Evolutionary conservation across 2,329 filamentous ascomycete species (phyloP), one percentile per base, ranked within the genome.

Genomic region (Berkeleyomyces rouxiae): DNA sequence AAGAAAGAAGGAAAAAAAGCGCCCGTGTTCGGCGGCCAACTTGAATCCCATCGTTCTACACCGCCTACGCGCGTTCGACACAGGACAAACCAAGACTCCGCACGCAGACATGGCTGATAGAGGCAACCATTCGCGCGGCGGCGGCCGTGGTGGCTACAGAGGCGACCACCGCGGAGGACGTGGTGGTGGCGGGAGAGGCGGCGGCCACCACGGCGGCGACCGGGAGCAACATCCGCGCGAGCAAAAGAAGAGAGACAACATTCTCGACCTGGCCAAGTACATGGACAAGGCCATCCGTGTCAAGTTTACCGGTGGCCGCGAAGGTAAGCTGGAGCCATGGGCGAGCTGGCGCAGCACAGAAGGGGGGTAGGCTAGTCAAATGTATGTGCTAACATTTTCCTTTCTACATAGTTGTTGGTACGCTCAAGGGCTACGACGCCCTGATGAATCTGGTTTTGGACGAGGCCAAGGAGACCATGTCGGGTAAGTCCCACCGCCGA

Each of bases 371-470:
- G 16, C 36, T 3, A 6, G 42, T 13, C 11, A n/a, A 23, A n/a
- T 23, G 7, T 16, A 31, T 53, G 39, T 59, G 61, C 65, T 65
- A 67, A 64, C 33, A 2, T 23, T 59, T 7, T 33, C 13, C 13
- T n/a, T 44, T 7, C 31, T n/a, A 44, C 43, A 59, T 70, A 96
- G 92, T 96, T 63, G 86, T 84, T 59, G 93, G 93, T 61, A 89
- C 84, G 1, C 79, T 99, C 49, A 97, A 97, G 74, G 93, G 93
- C 66, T 97, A 91, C 73, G 93, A 99, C 72, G 91, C 93, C 69
- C 80, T 99, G 65, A 97, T 97, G 91, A 99, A 99, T 73, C 79
- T 99, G 66, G 93, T 99, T 36, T 78, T 99, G 63, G 93, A 97
- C 70, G 88, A 97, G 68, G 92, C 95, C 61, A 85, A 93, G 72